Percentiles rank a stretch among this genome's conserved stretches.
phyloP scores from a whole-genome alignment of 306 rosid genomes.

The Glycyrrhiza uralensis region DNA sequence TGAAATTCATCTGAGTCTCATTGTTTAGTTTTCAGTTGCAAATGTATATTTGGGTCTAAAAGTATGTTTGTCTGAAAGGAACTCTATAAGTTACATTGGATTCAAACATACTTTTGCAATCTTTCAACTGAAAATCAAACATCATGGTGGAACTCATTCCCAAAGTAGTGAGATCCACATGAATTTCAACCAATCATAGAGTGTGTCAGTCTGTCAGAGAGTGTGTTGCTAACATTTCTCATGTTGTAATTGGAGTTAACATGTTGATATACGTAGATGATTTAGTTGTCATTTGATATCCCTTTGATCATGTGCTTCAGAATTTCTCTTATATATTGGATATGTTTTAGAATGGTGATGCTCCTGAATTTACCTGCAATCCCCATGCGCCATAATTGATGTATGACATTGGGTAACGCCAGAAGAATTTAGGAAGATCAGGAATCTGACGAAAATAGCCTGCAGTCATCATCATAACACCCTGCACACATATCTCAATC shows the following conservation, averaged over 20 bases:
- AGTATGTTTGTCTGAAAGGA: too few relatives aligned
- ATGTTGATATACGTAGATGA: too few relatives aligned
- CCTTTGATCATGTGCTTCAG: background rate
- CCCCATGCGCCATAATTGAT: constrained; percentile 86
- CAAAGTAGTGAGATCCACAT: too few relatives aligned
- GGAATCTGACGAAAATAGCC: constrained; percentile 65
- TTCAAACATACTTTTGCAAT: too few relatives aligned
- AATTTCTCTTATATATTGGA: background rate
- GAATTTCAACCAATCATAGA: too few relatives aligned
- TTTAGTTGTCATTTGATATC: background rate
- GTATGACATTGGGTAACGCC: constrained; percentile 90
- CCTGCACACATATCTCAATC: constrained; percentile 39
- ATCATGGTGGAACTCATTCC: background rate
- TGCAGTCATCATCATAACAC: constrained; percentile 89
- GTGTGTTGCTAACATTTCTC: too few relatives aligned
- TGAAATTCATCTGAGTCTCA: too few relatives aligned
- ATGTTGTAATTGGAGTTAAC: background rate
- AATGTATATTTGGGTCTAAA: too few relatives aligned
- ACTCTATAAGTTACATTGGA: too few relatives aligned
- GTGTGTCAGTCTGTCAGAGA: too few relatives aligned
- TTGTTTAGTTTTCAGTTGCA: too few relatives aligned
- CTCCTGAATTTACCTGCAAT: constrained; percentile 52
- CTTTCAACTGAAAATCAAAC: too few relatives aligned
- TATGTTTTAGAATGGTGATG: background rate
- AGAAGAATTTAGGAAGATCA: constrained; percentile 74